A percentile compares a stretch with the other conserved stretches of the same genome.
Conservation (phyloP, 306 rosid species). For the Albizia julibrissin region DNA sequence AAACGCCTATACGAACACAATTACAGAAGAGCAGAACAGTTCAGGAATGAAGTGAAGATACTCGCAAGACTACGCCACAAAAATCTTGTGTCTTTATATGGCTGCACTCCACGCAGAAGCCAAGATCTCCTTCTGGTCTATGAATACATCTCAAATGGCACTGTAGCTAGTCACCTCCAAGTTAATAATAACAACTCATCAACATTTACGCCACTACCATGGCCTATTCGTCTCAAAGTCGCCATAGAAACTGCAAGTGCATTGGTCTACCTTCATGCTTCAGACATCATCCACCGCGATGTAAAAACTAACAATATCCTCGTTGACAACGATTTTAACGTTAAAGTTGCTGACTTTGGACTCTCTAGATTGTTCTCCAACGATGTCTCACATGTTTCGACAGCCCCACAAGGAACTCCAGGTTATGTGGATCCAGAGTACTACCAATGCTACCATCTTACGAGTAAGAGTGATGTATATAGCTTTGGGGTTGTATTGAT, state of each 20-base stretch:
- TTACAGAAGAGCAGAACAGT: conserved; percentile 55
- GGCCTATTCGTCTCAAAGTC: conserved; percentile 59
- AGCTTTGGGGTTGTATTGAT: conserved; percentile 70
- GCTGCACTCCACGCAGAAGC: conserved; percentile 60
- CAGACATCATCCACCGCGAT: conserved; percentile 65
- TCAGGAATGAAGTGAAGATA: conserved; percentile 63
- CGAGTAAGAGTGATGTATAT: conserved; percentile 72
- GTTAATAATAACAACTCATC: conserved; percentile 31
- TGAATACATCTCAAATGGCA: conserved; percentile 47
- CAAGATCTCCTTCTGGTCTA: conserved; percentile 66
- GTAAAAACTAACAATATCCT: conserved; percentile 51
- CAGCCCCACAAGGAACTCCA: conserved; percentile 78
- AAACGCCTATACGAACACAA: conserved; percentile 62
- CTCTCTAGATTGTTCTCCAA: conserved; percentile 61
- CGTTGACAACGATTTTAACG: conserved; percentile 42
- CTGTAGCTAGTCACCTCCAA: conserved; percentile 69
- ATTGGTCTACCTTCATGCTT: conserved; percentile 66
- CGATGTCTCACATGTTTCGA: conserved; percentile 65
- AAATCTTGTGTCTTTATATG: conserved; percentile 66
- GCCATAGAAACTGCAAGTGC: conserved; percentile 70
- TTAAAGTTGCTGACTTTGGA: conserved; percentile 79
- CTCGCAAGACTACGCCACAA: conserved; percentile 55
- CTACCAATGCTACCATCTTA: conserved; percentile 65
- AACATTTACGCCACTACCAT: conserved; percentile 31
- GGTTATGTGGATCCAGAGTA: conserved; percentile 77